Evolutionary conservation across 306 rosid genomes (phyloP).

Genomic region (Pterocarpus santalinus): DNA sequence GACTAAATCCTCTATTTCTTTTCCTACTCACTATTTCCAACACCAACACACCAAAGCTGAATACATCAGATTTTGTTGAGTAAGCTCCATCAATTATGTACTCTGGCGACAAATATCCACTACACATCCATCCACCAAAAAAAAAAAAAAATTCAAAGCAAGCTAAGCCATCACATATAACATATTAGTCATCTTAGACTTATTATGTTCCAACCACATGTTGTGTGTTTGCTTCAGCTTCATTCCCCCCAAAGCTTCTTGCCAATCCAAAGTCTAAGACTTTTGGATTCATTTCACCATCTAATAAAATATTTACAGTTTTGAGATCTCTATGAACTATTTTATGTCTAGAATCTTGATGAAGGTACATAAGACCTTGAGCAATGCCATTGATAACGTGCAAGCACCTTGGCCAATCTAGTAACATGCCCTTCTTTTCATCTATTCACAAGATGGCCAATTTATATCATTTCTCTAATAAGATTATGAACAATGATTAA

Average conservation of each 20-base stretch:
- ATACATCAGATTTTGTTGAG: neutral
- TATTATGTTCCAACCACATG: constrained; percentile 20
- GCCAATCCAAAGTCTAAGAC: neutral
- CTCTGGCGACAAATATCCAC: constrained; percentile 7
- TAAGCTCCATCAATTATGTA: neutral
- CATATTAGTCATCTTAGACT: neutral
- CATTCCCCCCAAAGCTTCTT: too few species aligned
- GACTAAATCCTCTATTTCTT: too few species aligned
- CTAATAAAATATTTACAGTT: too few species aligned
- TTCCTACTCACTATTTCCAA: too few species aligned
- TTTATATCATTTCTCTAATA: neutral
- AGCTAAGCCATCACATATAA: neutral
- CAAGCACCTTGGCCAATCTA: constrained; percentile 50
- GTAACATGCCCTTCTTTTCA: neutral
- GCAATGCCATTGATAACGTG: constrained; percentile 53
- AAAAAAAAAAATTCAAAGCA: neutral
- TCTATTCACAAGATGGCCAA: constrained; percentile 24
- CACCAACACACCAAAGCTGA: too few species aligned
- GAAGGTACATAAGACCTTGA: constrained; percentile 66
- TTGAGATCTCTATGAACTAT: neutral
- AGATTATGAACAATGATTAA: neutral
- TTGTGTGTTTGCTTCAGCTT: too few species aligned
- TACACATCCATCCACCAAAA: neutral
- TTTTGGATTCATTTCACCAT: neutral
- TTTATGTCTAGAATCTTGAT: constrained; percentile 35